Percentiles rank a stretch among this genome's conserved stretches.
Evolutionary conservation across 352 stramenopile genomes (phyloP).

Genomic region (Globisporangium splendens): DNA sequence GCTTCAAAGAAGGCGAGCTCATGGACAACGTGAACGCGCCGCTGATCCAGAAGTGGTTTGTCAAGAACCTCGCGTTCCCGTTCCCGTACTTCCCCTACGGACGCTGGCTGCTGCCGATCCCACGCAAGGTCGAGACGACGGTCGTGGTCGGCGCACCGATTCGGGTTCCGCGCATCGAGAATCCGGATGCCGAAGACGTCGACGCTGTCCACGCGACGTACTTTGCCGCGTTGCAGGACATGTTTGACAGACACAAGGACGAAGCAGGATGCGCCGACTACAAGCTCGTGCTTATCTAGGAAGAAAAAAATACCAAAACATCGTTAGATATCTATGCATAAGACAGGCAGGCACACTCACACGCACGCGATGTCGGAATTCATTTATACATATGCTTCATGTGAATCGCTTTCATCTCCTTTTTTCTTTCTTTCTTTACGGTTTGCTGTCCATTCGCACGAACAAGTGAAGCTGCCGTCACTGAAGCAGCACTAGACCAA

Average conservation of each 20-base stretch:
- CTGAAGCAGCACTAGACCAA: too few species aligned
- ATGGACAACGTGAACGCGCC: conserved; percentile 82
- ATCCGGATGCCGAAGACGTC: conserved; percentile 51
- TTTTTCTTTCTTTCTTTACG: too few species aligned
- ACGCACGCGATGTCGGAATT: not conserved
- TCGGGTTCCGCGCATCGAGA: conserved; percentile 37
- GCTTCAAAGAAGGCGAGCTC: conserved; percentile 79
- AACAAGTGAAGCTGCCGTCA: too few species aligned
- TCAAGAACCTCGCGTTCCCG: conserved; percentile 74
- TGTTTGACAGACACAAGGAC: conserved; percentile 77
- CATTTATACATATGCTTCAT: conserved; percentile 20
- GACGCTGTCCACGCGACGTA: conserved; percentile 64
- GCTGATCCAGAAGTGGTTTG: conserved; percentile 70
- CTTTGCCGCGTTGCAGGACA: conserved; percentile 41
- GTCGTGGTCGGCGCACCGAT: conserved; percentile 68
- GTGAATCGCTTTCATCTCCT: too few species aligned
- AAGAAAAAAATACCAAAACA: conserved; percentile 4
- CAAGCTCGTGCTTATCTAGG: conserved; percentile 60
- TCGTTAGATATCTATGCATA: not conserved
- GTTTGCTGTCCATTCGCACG: too few species aligned
- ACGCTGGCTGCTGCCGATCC: conserved; percentile 59
- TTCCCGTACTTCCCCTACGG: conserved; percentile 82
- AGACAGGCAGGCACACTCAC: conserved; percentile 4
- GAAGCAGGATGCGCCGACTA: conserved; percentile 71
- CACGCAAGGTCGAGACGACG: conserved; percentile 52